These are phyloP conservation scores for Hypoxylon sp. DNA, from an alignment of 2,329 filamentous ascomycete species.

Conservation along the genomic window DNA sequence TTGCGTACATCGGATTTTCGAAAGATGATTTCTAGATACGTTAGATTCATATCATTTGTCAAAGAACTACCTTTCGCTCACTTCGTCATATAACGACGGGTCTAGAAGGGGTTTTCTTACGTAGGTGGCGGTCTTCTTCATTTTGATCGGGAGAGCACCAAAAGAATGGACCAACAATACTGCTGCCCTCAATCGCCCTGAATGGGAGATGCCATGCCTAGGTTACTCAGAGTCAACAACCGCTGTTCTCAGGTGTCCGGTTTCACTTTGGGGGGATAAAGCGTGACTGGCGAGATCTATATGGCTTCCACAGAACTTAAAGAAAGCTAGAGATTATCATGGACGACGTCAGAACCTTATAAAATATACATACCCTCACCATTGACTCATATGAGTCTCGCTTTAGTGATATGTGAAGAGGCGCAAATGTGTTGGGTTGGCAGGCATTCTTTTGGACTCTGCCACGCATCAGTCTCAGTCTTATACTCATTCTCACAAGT, in stretches of 20 bases:
- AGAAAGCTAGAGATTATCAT: background rate
- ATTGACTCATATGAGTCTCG: slow-evolving; percentile 67
- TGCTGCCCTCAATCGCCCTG: slow-evolving; percentile 69
- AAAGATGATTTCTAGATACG: slow-evolving; percentile 67
- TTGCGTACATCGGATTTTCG: slow-evolving; percentile 76
- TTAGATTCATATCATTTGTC: slow-evolving; percentile 27
- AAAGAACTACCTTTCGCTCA: background rate
- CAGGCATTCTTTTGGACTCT: slow-evolving; percentile 70
- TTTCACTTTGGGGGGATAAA: background rate
- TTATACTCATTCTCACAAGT: slow-evolving; percentile 1
- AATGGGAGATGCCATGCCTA: slow-evolving; percentile 65
- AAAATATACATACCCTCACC: slow-evolving; percentile 57
- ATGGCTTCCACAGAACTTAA: background rate
- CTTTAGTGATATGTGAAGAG: slow-evolving; percentile 66
- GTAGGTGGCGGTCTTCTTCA: slow-evolving; percentile 68
- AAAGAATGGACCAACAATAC: slow-evolving; percentile 73
- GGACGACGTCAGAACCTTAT: background rate
- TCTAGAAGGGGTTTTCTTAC: slow-evolving; percentile 55
- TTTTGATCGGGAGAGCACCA: slow-evolving; percentile 70
- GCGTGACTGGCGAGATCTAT: background rate
- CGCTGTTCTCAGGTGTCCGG: background rate
- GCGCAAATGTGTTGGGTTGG: slow-evolving; percentile 69
- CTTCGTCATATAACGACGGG: background rate
- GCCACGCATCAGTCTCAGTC: slow-evolving; percentile 30
- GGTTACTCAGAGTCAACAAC: slow-evolving; percentile 10